phyloP scores from a whole-genome alignment of 1,284 basidiomycete genomes.

The Golubevia sp. region DNA sequence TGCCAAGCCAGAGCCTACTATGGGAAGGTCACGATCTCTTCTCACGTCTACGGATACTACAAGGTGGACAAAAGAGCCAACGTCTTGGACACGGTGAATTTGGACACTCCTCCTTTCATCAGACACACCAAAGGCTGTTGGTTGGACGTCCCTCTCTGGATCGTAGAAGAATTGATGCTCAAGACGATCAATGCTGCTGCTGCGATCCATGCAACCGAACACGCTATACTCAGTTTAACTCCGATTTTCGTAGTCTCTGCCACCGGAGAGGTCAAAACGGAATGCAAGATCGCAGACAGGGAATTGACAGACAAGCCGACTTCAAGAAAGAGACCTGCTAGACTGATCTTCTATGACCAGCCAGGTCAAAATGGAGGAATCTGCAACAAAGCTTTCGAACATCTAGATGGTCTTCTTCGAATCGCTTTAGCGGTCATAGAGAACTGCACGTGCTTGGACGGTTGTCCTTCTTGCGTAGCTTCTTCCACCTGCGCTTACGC shows the following conservation, averaged over 20 bases:
- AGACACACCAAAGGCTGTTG: constrained; percentile 79
- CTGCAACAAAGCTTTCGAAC: constrained; percentile 80
- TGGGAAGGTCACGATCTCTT: constrained; percentile 73
- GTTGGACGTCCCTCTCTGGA: constrained; percentile 76
- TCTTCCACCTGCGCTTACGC: constrained; percentile 34
- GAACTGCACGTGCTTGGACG: constrained; percentile 72
- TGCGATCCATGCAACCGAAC: constrained; percentile 82
- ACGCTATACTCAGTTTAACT: constrained; percentile 75
- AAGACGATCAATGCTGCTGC: constrained; percentile 73
- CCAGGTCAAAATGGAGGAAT: constrained; percentile 74
- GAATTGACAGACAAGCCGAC: constrained; percentile 72
- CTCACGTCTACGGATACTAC: constrained; percentile 72
- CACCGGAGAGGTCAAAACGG: constrained; percentile 74
- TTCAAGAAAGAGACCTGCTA: constrained; percentile 76
- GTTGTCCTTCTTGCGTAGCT: constrained; percentile 74
- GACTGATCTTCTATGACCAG: constrained; percentile 81
- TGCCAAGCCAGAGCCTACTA: constrained; percentile 72
- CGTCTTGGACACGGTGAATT: constrained; percentile 78
- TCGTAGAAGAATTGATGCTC: constrained; percentile 66
- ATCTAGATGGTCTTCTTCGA: constrained; percentile 71
- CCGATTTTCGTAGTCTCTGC: constrained; percentile 72
- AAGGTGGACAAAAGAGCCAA: constrained; percentile 61
- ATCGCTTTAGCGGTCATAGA: constrained; percentile 73
- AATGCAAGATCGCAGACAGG: constrained; percentile 78
- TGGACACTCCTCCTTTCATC: constrained; percentile 79